These are phyloP conservation scores for Veloporphyrellus conicus DNA, from an alignment of 1,284 basidiomycete species.

Conservation along the genomic window DNA sequence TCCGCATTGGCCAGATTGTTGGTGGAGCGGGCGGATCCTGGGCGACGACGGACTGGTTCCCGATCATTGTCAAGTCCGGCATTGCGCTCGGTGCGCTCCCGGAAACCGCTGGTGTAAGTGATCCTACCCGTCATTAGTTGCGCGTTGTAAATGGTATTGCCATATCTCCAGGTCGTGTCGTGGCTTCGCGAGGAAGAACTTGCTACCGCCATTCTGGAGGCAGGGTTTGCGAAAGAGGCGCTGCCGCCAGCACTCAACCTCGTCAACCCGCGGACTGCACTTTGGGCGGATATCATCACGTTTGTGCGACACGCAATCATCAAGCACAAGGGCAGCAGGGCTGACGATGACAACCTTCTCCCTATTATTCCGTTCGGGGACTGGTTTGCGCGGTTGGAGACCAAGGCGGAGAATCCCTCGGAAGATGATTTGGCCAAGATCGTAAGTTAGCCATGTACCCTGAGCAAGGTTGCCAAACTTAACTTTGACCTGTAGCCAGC, in stretches of 20 bases:
- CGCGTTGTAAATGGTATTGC: too few species aligned
- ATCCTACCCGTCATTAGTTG: too few species aligned
- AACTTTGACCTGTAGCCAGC: not conserved
- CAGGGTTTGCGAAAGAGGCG: slow-evolving; percentile 6
- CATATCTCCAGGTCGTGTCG: too few species aligned
- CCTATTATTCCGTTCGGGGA: not conserved
- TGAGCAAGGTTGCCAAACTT: not conserved
- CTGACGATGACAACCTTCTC: not conserved
- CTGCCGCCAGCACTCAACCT: slow-evolving; percentile 18
- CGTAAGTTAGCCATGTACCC: not conserved
- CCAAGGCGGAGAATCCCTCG: not conserved
- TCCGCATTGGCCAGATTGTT: not conserved
- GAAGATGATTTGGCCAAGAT: not conserved
- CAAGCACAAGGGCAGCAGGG: too few species aligned
- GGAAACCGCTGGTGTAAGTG: too few species aligned
- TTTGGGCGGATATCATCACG: not conserved
- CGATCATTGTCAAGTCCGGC: too few species aligned
- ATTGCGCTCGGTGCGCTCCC: too few species aligned
- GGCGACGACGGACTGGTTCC: too few species aligned
- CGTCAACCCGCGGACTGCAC: slow-evolving; percentile 20
- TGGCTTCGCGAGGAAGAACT: slow-evolving; percentile 25
- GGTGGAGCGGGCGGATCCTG: too few species aligned
- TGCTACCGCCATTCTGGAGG: slow-evolving; percentile 17
- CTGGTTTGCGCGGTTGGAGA: not conserved
- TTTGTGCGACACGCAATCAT: not conserved